Conservation (phyloP, 768 basidiomycete genomes). For the Peribolospora baueri region DNA sequence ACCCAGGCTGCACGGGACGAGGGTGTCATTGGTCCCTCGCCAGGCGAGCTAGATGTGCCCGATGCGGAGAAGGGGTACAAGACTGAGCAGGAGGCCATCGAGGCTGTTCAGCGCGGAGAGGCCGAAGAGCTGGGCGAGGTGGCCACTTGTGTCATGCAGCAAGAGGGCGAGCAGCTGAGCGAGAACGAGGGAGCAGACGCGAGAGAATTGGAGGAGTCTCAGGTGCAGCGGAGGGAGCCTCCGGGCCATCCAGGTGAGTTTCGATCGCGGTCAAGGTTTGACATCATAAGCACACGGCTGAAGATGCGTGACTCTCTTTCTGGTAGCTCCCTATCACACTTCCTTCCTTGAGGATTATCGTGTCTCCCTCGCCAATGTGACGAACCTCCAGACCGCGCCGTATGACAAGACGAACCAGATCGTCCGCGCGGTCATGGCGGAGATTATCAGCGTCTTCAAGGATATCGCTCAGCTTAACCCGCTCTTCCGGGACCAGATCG, state of each 20-base stretch:
- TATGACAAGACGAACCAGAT: constrained; percentile 86
- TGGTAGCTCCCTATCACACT: constrained; percentile 36
- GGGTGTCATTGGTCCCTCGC: neutral
- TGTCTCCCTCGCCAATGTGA: constrained; percentile 69
- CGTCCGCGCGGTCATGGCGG: constrained; percentile 82
- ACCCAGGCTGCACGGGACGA: constrained; percentile 2
- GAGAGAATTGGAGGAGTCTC: constrained; percentile 23
- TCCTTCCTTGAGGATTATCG: constrained; percentile 57
- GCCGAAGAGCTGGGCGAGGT: constrained; percentile 15
- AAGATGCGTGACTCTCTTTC: too few species aligned
- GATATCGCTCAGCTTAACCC: constrained; percentile 93
- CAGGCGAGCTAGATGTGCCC: constrained; percentile 24
- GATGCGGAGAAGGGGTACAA: constrained; percentile 17
- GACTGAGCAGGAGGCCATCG: constrained; percentile 8
- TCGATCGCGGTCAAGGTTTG: neutral
- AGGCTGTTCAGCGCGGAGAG: constrained; percentile 1
- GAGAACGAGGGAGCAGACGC: constrained; percentile 21
- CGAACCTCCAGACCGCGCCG: constrained; percentile 44
- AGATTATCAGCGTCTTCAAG: constrained; percentile 93
- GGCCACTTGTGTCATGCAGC: constrained; percentile 16
- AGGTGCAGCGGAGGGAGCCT: neutral
- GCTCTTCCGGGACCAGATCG: constrained; percentile 93
- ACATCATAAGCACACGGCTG: too few species aligned
- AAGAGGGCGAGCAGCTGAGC: constrained; percentile 1
- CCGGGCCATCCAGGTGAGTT: neutral